Evolutionary conservation across 768 basidiomycete species (phyloP), one percentile per base, ranked within the genome.

Genomic region (Tulasnella sp.): DNA sequence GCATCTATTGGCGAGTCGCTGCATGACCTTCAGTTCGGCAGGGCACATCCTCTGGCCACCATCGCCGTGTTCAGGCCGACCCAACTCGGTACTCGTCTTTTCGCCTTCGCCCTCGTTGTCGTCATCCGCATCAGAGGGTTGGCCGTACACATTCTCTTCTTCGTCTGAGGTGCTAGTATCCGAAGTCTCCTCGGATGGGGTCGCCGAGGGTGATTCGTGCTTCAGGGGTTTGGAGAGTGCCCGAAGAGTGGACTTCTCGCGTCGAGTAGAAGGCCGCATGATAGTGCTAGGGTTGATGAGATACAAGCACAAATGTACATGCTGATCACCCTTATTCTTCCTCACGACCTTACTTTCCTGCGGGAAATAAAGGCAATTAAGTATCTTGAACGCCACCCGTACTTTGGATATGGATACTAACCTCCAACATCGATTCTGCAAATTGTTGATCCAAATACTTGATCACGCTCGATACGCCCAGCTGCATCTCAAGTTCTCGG

Each of bases 271-370:
- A 32, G 73, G 71, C 3, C 80, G 77, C 75, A 80, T 76, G 65
- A 90, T 79, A 15, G 85, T 82, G 24, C 79, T 71, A 11, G 89
- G 88, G 67, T 91, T 87, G 66, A 90, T 78, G 80, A 90, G 78
- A 71, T 92, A 91, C 61, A 92, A 86, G 71, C 70, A 90, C 88
- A 91, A 72, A 72, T 93, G 89, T 65, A 93, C 84, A 65, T 92
- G 90, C 65, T 88, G 86, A 72, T 93, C 89, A 51, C 87, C 88
- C 73, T 85, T 89, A 73, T 80, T 88, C 69, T 88, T 81, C 64
- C 89, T 81, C 53, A 91, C 75, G 43, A 93, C 88, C 76, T 92
- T 93, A 58, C 86, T 86, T 76, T 92, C 88, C 88, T 90, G 32
- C 49, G 49, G 19, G n/a, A 43, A 56, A 48, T 51, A 50, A 51